phyloP scores from a whole-genome alignment of 2,329 filamentous ascomycete genomes.

The Hypoxylon sp. region DNA sequence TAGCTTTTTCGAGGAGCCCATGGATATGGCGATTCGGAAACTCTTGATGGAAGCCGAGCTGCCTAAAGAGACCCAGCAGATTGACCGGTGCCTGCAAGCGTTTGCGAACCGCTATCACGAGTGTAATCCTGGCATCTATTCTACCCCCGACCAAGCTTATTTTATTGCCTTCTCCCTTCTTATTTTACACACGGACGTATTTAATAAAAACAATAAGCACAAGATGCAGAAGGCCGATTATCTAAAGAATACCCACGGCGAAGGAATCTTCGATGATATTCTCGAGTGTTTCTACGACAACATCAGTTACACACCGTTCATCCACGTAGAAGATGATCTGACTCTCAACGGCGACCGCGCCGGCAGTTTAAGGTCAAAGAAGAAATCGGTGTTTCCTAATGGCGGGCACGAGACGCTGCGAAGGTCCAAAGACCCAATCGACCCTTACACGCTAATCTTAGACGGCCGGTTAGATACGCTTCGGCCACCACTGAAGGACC shows the following conservation, averaged over 20 bases:
- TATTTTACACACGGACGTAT: slow-evolving; percentile 97
- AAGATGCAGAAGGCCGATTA: slow-evolving; percentile 99
- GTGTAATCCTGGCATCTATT: slow-evolving; percentile 96
- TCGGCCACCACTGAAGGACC: slow-evolving; percentile 88
- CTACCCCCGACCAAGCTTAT: slow-evolving; percentile 92
- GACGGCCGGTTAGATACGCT: slow-evolving; percentile 87
- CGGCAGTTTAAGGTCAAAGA: slow-evolving; percentile 76
- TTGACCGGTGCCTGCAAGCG: slow-evolving; percentile 91
- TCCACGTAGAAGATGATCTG: slow-evolving; percentile 93
- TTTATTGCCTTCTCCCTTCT: slow-evolving; percentile 97
- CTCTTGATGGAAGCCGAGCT: slow-evolving; percentile 96
- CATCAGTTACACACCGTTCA: slow-evolving; percentile 97
- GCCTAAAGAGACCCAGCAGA: slow-evolving; percentile 97
- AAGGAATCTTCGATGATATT: slow-evolving; percentile 93
- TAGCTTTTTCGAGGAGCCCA: slow-evolving; percentile 94
- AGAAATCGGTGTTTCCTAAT: slow-evolving; percentile 75
- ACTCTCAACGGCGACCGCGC: slow-evolving; percentile 82
- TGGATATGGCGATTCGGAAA: slow-evolving; percentile 97
- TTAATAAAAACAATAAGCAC: slow-evolving; percentile 99
- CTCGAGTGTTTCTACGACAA: slow-evolving; percentile 98
- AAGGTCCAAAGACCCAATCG: slow-evolving; percentile 84
- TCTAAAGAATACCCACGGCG: slow-evolving; percentile 90
- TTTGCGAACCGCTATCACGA: slow-evolving; percentile 98
- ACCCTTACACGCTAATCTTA: slow-evolving; percentile 94
- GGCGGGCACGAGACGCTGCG: slow-evolving; percentile 72